These are phyloP conservation scores for Kwoniella europaea DNA, from an alignment of 768 basidiomycete genomes.

Conservation along the genomic window DNA sequence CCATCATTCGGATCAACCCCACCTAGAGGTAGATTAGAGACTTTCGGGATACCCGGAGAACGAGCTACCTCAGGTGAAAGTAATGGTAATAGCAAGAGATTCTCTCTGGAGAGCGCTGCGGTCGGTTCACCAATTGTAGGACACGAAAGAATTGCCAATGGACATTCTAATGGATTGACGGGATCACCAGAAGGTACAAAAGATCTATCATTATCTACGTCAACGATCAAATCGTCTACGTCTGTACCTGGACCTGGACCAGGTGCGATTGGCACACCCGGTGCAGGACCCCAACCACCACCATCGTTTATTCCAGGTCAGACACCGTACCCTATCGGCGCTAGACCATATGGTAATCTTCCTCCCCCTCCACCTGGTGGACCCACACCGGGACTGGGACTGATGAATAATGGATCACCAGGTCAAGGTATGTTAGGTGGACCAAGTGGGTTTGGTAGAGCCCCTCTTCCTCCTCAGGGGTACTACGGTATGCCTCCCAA, in stretches of 20 bases:
- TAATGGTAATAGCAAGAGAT: constrained; percentile 30
- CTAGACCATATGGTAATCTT: constrained; percentile 12
- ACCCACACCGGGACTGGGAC: constrained; percentile 6
- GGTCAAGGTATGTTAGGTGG: constrained; percentile 12
- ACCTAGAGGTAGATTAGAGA: constrained; percentile 31
- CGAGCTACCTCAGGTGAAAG: constrained; percentile 31
- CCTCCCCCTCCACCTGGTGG: constrained; percentile 7
- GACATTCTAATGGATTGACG: neutral
- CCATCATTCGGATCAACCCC: constrained; percentile 30
- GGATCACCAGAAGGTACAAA: constrained; percentile 16
- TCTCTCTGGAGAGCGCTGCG: constrained; percentile 34
- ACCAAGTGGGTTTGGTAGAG: constrained; percentile 33
- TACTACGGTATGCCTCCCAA: neutral
- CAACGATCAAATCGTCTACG: neutral
- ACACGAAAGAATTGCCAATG: constrained; percentile 2
- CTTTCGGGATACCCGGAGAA: constrained; percentile 10
- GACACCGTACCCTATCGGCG: neutral
- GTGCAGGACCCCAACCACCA: neutral
- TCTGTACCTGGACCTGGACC: constrained; percentile 12
- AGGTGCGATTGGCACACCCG: constrained; percentile 18
- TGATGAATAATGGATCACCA: constrained; percentile 6
- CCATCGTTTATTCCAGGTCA: constrained; percentile 8
- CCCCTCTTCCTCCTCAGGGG: constrained; percentile 13
- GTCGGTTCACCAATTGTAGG: constrained; percentile 22
- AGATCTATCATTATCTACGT: neutral